A percentile compares a stretch with the other conserved stretches of the same genome.
Evolutionary conservation across 148 eudicot species (phyloP).

Genomic region (Diospyros kaki): DNA sequence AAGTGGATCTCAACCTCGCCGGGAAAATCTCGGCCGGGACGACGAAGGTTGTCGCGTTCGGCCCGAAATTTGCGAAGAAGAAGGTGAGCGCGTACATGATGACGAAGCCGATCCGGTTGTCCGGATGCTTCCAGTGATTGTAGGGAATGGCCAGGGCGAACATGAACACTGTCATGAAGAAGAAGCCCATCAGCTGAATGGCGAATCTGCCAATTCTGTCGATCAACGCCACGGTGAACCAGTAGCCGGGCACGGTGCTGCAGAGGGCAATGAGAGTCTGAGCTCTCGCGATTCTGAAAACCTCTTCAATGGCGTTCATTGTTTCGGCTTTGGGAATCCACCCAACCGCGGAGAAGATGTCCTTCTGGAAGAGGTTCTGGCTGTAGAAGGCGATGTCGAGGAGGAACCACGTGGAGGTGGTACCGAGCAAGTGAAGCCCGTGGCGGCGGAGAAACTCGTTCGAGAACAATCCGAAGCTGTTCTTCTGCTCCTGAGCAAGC

Average conservation of each 20-base stretch:
- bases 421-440: conserved; percentile 15
- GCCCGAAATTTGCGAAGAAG: conserved; percentile 14
- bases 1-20: conserved; percentile 8
- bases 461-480: conserved; percentile 9
- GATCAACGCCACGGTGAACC: conserved; percentile 11
- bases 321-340: conserved; percentile 5
- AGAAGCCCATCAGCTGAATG: conserved; percentile 13
- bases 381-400: conserved; percentile 15
- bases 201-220: conserved; percentile 7
- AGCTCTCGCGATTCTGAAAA: conserved; percentile 8
- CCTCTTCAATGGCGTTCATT: conserved; percentile 6
- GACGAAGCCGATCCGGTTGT: conserved; percentile 7
- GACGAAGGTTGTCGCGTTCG: conserved; percentile 8
- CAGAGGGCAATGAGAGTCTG: conserved; percentile 16
- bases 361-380: conserved; percentile 17
- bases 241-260: conserved; percentile 13
- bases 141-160: conserved; percentile 10
- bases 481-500: not conserved
- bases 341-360: conserved; percentile 9
- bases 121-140: conserved; percentile 9
- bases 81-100: conserved; percentile 15
- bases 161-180: conserved; percentile 18
- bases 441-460: not conserved
- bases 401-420: conserved; percentile 11
- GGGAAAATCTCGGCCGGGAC: conserved; percentile 18